Evolutionary conservation across 208 protist genomes (phyloP), one percentile per base, ranked within the genome.

Genomic region (Trypanosoma rangeli): DNA sequence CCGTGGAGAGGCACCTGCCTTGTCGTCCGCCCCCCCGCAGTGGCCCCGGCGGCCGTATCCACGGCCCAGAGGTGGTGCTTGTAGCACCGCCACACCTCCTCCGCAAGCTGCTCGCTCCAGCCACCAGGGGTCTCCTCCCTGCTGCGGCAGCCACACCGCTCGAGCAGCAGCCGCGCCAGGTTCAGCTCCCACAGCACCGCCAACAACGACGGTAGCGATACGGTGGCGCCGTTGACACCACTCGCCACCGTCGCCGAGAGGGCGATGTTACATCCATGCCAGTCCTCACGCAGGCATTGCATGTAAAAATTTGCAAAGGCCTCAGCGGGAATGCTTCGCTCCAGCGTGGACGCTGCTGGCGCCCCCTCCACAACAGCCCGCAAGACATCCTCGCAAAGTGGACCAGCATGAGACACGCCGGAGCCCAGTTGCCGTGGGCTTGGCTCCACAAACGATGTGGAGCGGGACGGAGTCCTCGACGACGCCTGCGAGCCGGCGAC

Each of bases 81-180:
- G 62, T 93, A 93, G 31, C 58, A 66, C 22, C 60, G 35, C 85
- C 87, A 93, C 50, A 90, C 87, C 48, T 93, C 83, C 46, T 82
- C 79, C 10, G 74, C 65, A 55, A 85, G 67, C 24, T 55, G 37
- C 26, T 68, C 63, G 37, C 60, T 83, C 80, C 70, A 86, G 37
- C 24, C 33, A 16, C 24, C 24, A 50, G 52, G 22, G 5, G 20
- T 18, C 22, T 24, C 50, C 26, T 31, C 48, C 16, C 2, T 37
- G 42, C 64, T 22, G 26, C 20, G 0, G 9, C 44, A 64, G 13
- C 66, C 48, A 7, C 54, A 31, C 12, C 18, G 33, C 35, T 79
- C 71, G 28, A 89, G 63, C 55, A 89, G 58, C 24, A 87, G 73
- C 8, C 86, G 86, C 12, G 89, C 89, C 60, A 78, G 53, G 24